Evolutionary conservation across 2,329 filamentous ascomycete species (phyloP), one percentile per base, ranked within the genome.

Genomic region (Alternaria metachromatica): DNA sequence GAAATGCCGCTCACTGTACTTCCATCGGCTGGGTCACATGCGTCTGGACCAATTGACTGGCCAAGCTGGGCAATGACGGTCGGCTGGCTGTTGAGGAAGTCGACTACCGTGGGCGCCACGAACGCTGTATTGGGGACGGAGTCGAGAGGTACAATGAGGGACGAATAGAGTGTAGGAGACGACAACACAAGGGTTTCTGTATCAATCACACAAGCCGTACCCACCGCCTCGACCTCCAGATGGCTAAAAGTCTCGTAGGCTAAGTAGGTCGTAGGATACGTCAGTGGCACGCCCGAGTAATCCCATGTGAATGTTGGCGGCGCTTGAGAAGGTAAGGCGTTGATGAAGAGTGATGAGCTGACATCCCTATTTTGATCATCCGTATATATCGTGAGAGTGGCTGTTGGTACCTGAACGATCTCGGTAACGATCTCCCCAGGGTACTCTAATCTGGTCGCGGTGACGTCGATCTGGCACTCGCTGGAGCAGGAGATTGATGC

Each of bases 21-120:
- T 4, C 71, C 71, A n/a, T 68, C 63, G 5, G 78, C 60, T 2
- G 77, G 78, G 55, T 80, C 78, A 51, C 78, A 80, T 10, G 78
- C 78, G 4, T 55, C 56, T n/a, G 62, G 5, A 10, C 71, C 73
- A 49, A 80, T 79, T 0, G 69, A 25, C 3, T 59, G 25, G 4
- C 74, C 76, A 8, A 80, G 72, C 45, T 80, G 78, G 21, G 66
- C 65, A 3, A 65, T 49, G 2, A 80, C 72, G 0, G 75, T 78
- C 2, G 74, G 67, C 1, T 76, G 61, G 4, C 58, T 62, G 18
- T 80, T 79, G 4, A 80, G 66, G 51, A 79, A 79, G 2, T 43
- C 30, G 2, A 79, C 72, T 2, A 80, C 71, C 4, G 63, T 65
- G 7, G 75, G 72, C 6, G 74, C 70, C 0, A 78, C 77, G 13